These are phyloP conservation scores for Podaxis sp. DNA, from an alignment of 768 basidiomycete genomes.

Conservation along the genomic window DNA sequence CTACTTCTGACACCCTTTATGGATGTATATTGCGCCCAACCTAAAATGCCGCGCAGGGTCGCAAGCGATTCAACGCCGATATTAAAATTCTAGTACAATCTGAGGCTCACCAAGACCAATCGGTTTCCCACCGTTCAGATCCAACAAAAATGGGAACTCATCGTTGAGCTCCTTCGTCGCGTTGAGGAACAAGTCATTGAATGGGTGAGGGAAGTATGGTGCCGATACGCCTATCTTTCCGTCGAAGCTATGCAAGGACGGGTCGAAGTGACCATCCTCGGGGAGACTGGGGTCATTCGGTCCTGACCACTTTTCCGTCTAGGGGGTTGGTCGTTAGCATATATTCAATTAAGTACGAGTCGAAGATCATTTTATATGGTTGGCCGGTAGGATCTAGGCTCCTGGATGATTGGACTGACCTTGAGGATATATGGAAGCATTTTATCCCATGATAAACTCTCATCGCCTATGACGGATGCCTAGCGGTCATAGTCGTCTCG, in stretches of 20 bases:
- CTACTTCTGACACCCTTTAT: neutral
- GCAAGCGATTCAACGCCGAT: neutral
- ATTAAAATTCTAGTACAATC: too few relatives aligned
- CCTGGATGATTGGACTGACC: neutral
- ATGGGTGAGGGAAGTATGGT: neutral
- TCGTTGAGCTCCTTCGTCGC: neutral
- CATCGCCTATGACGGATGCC: neutral
- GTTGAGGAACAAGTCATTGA: neutral
- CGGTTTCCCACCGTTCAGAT: slow-evolving; percentile 8
- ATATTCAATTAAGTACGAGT: neutral
- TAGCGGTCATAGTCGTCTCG: neutral
- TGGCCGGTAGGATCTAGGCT: too few relatives aligned
- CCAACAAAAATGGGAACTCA: slow-evolving; percentile 11
- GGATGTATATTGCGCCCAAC: neutral
- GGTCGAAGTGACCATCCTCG: neutral
- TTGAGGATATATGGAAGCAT: neutral
- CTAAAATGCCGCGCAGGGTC: neutral
- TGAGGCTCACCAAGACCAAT: slow-evolving; percentile 8
- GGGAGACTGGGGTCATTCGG: neutral
- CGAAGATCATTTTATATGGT: too few relatives aligned
- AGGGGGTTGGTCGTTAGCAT: neutral
- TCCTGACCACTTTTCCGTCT: neutral
- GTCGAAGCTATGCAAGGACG: neutral
- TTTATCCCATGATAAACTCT: neutral
- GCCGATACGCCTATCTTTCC: neutral